Percentiles rank a stretch among this genome's conserved stretches.
Evolutionary conservation across 306 rosid species (phyloP).

Genomic region (Acacia melanoxylon): DNA sequence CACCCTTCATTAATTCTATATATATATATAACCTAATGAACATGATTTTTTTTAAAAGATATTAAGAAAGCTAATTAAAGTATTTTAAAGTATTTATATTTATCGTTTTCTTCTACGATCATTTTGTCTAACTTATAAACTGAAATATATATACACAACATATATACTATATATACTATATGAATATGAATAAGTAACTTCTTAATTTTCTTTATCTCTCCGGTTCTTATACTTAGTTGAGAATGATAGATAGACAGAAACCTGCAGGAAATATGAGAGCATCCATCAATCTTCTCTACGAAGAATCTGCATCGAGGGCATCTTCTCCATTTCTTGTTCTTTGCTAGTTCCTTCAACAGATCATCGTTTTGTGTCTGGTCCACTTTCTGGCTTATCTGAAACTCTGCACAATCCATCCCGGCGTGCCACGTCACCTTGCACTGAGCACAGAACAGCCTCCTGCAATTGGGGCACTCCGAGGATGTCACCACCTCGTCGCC

Average conservation of each 20-base stretch:
- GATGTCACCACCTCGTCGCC: constrained; percentile 36
- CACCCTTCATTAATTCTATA: no score
- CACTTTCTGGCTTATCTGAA: constrained; percentile 20
- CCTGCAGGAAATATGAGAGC: constrained; percentile 62
- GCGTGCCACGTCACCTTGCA: constrained; percentile 66
- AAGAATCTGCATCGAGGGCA: constrained; percentile 52
- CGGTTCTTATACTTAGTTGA: no score
- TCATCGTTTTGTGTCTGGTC: constrained; percentile 48
- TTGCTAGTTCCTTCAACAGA: constrained; percentile 45
- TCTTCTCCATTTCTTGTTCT: constrained; percentile 48
- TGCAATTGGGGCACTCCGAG: constrained; percentile 56
- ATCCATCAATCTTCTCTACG: constrained; percentile 53
- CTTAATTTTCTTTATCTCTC: no score
- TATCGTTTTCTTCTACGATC: no score
- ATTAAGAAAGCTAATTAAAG: no score
- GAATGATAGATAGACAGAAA: background rate
- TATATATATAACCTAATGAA: no score
- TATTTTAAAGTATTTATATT: no score
- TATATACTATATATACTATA: no score
- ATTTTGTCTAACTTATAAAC: no score
- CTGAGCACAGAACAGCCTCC: constrained; percentile 63
- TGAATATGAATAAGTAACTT: no score
- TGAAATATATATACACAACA: no score
- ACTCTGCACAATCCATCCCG: constrained; percentile 45
- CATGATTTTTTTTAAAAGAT: no score